A percentile compares a stretch with the other conserved stretches of the same genome.
Conservation (phyloP, 1,139 yeast genomes). For the Hemisphaericaspora lyxosophila region DNA sequence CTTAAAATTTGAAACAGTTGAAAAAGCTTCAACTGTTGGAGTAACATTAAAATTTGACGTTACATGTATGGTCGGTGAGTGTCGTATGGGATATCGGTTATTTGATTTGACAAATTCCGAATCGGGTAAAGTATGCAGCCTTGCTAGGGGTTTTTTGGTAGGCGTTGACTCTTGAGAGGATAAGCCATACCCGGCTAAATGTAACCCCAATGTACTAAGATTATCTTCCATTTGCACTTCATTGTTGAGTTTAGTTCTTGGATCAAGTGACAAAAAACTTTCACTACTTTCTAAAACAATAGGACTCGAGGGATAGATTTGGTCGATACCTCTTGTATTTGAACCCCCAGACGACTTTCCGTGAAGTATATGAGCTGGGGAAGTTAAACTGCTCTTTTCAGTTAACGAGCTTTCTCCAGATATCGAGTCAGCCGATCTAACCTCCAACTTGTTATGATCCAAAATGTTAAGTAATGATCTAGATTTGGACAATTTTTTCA, state of each 20-base stretch:
- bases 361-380: too few relatives aligned
- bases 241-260: conserved; percentile 18
- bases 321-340: not conserved
- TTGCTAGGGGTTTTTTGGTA: conserved; percentile 4
- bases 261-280: conserved; percentile 32
- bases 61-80: conserved; percentile 13
- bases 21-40: conserved; percentile 31
- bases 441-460: conserved; percentile 1
- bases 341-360: not conserved
- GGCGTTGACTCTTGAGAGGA: conserved; percentile 23
- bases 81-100: conserved; percentile 2
- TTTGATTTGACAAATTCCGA: not conserved
- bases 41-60: conserved; percentile 13
- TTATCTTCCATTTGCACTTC: not conserved
- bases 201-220: conserved; percentile 18
- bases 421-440: too few relatives aligned
- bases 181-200: conserved; percentile 27
- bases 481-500: conserved; percentile 23
- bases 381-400: too few relatives aligned
- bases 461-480: conserved; percentile 21
- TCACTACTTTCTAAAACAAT: conserved; percentile 14
- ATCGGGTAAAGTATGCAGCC: conserved; percentile 1
- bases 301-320: not conserved
- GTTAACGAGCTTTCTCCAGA: too few relatives aligned
- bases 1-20: conserved; percentile 30